Evolutionary conservation across 192 early-diverging fungal genomes (phyloP), one percentile per base, ranked within the genome.

Genomic region (Gigaspora rosea): DNA sequence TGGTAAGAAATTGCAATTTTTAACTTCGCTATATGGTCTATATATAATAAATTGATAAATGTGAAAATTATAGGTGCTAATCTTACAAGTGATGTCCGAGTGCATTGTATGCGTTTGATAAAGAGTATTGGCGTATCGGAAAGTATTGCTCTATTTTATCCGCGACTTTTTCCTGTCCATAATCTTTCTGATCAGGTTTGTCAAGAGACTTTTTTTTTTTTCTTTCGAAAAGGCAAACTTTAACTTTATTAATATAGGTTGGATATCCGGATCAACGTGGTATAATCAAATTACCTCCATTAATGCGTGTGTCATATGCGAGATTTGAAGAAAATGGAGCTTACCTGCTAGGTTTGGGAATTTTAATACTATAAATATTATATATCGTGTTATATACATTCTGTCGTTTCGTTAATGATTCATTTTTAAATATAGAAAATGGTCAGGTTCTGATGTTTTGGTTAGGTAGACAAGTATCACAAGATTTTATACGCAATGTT

Each of bases 71-170:
- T 59, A 71, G 61, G 63, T 33, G 46, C 50, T 35, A 90, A 94
- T 41, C 86, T 94, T 66, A 88, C 91, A 3, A 90, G 91, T 36
- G 97, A 99, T 86, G 79, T 87, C 54, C 89, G 97, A 35, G 91
- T 95, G 36, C 86, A 90, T 73, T 84, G 87, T 62, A 94, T 98
- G 92, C 85, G 91, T 8, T 78, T 91, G 78, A 82, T 97, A 67
- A 93, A 95, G 73, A 85, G 89, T 52, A 79, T 95, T 61, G 89
- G 91, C 16, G 91, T 96, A 2, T 77, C 88, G 49, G 91, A 92
- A 65, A 90, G 87, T n/a, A 88, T 94, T 10, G 84, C 85, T 54
- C 91, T 93, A 74, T 86, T 97, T 51, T 98, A 99, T 78, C 96
- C 96, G 16, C 85, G 90, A 1, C 83, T 98, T 79, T 85, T 94